Percentiles rank a stretch among this genome's conserved stretches.
Evolutionary conservation across 129 eudicot genomes (phyloP).

Genomic region (Scalesia atractyloides): DNA sequence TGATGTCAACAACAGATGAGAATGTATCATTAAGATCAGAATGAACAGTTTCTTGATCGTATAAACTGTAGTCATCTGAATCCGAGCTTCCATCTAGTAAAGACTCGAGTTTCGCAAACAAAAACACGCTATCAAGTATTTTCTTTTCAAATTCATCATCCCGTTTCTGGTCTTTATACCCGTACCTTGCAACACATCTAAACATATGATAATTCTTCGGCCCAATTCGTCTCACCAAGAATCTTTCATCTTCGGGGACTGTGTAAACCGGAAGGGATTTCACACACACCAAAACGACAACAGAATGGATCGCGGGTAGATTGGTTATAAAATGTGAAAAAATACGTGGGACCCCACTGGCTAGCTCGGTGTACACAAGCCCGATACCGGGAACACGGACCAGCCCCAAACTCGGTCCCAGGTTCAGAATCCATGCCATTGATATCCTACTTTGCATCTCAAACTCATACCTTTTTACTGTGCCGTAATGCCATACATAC

Average conservation of each 20-base stretch:
- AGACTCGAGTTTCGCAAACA: constrained; percentile 66
- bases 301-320: constrained; percentile 85
- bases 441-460: constrained; percentile 85
- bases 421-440: constrained; percentile 81
- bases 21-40: constrained; percentile 35
- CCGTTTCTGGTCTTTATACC: constrained; percentile 79
- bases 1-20: constrained; percentile 41
- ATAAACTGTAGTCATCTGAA: constrained; percentile 74
- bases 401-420: constrained; percentile 82
- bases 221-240: constrained; percentile 75
- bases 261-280: constrained; percentile 86
- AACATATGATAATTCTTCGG: constrained; percentile 80
- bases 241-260: constrained; percentile 83
- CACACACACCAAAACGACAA: constrained; percentile 77
- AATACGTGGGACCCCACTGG: constrained; percentile 82
- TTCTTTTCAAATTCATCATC: constrained; percentile 86
- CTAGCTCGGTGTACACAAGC: constrained; percentile 87
- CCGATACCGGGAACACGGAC: constrained; percentile 94
- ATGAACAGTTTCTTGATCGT: constrained; percentile 51
- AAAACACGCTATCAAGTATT: constrained; percentile 62
- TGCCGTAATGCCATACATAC: constrained; percentile 90
- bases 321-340: constrained; percentile 91
- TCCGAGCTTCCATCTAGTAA: constrained; percentile 82
- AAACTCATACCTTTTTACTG: constrained; percentile 73
- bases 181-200: constrained; percentile 87